phyloP scores from a whole-genome alignment of 2,329 filamentous ascomycete genomes.

The Cryphonectria naterciae region DNA sequence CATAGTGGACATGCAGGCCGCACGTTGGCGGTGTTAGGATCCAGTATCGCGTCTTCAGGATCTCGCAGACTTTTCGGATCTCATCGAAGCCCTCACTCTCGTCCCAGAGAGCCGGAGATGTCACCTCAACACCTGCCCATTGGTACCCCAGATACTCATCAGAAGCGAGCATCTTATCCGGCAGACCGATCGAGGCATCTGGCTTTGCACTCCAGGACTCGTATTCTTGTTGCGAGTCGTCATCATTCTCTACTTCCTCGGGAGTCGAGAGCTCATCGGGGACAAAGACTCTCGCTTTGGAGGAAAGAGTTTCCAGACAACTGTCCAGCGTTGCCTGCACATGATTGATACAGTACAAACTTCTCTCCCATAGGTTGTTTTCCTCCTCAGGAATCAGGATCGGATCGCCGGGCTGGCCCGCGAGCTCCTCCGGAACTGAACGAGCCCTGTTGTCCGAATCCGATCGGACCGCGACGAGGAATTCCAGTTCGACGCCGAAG shows the following conservation, averaged over 20 bases:
- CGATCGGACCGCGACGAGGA: background rate
- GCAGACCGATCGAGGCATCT: background rate
- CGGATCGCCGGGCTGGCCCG: background rate
- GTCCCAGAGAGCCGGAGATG: constrained; percentile 2
- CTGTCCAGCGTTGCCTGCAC: background rate
- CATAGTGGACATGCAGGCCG: constrained; percentile 10
- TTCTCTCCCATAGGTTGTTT: background rate
- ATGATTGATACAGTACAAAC: background rate
- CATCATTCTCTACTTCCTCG: background rate
- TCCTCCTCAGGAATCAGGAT: background rate
- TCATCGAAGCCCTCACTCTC: background rate
- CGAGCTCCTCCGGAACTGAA: background rate
- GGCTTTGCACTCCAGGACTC: background rate
- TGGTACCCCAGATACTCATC: background rate
- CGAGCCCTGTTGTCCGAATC: background rate
- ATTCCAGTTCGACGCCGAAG: constrained; percentile 12
- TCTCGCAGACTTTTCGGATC: background rate
- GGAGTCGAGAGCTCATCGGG: background rate
- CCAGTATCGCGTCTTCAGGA: background rate
- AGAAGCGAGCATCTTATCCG: background rate
- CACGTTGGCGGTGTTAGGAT: background rate
- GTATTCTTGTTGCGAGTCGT: background rate
- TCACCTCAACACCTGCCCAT: constrained; percentile 1
- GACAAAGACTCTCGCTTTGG: background rate
- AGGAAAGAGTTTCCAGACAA: background rate